Evolutionary conservation across 2,329 filamentous ascomycete genomes (phyloP).

Genomic region (Bretziella fagacearum): DNA sequence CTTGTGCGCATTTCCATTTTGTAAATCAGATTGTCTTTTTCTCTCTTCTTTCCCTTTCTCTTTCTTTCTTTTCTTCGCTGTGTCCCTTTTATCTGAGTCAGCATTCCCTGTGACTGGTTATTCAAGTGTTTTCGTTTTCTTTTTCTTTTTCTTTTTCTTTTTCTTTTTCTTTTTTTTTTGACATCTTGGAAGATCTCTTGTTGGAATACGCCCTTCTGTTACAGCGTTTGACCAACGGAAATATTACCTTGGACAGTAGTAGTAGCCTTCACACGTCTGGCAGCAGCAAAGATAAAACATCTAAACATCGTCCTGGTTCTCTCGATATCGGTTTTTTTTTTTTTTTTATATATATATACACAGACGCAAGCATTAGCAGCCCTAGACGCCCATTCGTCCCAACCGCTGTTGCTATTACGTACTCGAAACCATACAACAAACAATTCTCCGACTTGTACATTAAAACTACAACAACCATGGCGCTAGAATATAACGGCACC

Average conservation of each 20-base stretch:
- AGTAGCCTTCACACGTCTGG: too few relatives aligned
- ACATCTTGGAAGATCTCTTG: too few relatives aligned
- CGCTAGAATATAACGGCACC: conserved; percentile 34
- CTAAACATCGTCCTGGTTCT: too few relatives aligned
- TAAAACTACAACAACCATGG: conserved; percentile 19
- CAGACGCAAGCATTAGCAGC: neutral
- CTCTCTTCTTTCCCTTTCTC: too few relatives aligned
- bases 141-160: neutral
- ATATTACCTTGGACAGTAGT: too few relatives aligned
- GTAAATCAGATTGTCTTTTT: too few relatives aligned
- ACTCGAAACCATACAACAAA: conserved; percentile 1
- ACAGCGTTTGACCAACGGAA: too few relatives aligned
- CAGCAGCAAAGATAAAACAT: too few relatives aligned
- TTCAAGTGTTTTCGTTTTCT: neutral
- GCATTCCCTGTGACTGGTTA: neutral
- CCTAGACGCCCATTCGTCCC: conserved; percentile 1
- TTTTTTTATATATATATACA: neutral
- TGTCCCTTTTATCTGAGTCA: neutral
- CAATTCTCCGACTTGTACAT: neutral
- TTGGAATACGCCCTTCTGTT: too few relatives aligned
- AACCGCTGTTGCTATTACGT: conserved; percentile 1
- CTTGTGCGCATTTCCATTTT: too few relatives aligned
- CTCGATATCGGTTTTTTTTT: too few relatives aligned
- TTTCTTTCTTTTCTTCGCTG: neutral
- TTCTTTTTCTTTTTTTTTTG: neutral